Percentiles rank a stretch among this genome's conserved stretches.
Conservation (phyloP, 2,329 filamentous ascomycete species). For the Pyrenophora teres region DNA sequence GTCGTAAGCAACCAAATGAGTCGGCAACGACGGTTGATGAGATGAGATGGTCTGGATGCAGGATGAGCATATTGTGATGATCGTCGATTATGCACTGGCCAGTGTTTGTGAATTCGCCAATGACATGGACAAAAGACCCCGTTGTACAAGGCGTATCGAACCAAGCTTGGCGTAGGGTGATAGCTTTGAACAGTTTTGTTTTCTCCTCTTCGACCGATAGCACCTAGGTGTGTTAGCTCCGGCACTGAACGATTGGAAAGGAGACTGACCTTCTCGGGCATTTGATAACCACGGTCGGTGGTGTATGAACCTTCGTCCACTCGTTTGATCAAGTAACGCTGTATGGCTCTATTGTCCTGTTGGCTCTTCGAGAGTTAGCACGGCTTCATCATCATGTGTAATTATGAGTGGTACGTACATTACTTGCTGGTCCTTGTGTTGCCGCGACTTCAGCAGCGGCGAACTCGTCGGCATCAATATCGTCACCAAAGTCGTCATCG, state of each 20-base stretch:
- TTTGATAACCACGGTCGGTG: conserved; percentile 63
- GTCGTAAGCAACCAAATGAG: conserved; percentile 87
- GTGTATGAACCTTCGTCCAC: conserved; percentile 72
- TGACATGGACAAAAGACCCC: conserved; percentile 82
- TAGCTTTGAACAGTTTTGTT: conserved; percentile 66
- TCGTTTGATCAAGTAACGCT: conserved; percentile 81
- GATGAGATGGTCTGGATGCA: conserved; percentile 94
- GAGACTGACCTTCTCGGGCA: conserved; percentile 70
- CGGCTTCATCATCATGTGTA: conserved; percentile 25
- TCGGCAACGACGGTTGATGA: conserved; percentile 96
- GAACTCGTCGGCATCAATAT: conserved; percentile 73
- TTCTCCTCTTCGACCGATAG: conserved; percentile 81
- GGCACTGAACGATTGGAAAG: not conserved
- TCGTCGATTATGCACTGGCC: conserved; percentile 85
- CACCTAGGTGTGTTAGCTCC: conserved; percentile 59
- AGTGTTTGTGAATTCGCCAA: conserved; percentile 71
- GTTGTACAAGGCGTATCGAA: conserved; percentile 75
- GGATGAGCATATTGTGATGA: conserved; percentile 78
- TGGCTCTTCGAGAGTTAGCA: conserved; percentile 72
- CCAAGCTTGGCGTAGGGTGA: conserved; percentile 86
- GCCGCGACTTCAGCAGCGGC: conserved; percentile 71
- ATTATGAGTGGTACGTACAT: conserved; percentile 57
- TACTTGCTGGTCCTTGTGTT: conserved; percentile 64
- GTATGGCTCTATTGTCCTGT: conserved; percentile 73
- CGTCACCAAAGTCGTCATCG: conserved; percentile 67